phyloP scores from a whole-genome alignment of 768 basidiomycete genomes.

The Boletellus emodensis region DNA sequence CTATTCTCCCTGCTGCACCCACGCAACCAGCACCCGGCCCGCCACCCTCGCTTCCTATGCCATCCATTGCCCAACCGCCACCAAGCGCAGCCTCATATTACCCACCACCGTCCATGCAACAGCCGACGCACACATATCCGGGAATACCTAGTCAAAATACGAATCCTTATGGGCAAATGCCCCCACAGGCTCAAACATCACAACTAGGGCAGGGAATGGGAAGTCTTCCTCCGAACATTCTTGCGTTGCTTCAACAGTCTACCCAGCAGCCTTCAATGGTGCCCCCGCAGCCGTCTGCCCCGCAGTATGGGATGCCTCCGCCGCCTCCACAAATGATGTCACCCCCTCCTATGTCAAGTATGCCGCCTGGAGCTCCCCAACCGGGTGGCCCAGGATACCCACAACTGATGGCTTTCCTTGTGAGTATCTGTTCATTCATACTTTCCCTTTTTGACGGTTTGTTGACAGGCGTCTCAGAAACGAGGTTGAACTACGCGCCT shows the following conservation, averaged over 20 bases:
- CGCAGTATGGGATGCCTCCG: conserved; percentile 36
- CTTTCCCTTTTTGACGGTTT: not conserved
- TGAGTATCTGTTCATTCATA: conserved; percentile 29
- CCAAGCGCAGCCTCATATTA: conserved; percentile 40
- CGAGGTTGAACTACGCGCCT: conserved; percentile 13
- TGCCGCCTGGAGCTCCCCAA: conserved; percentile 39
- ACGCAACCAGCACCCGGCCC: conserved; percentile 33
- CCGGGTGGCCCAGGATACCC: conserved; percentile 48
- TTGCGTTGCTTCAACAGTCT: conserved; percentile 61
- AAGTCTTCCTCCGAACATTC: conserved; percentile 60
- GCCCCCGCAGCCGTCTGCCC: conserved; percentile 28
- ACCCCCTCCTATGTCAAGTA: conserved; percentile 38
- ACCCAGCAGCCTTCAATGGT: conserved; percentile 32
- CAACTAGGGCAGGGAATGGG: conserved; percentile 35
- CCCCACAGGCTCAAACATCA: conserved; percentile 26
- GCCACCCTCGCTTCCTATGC: conserved; percentile 34
- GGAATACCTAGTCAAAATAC: conserved; percentile 17
- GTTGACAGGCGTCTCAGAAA: conserved; percentile 26
- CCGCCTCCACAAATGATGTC: conserved; percentile 44
- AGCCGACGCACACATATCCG: conserved; percentile 20
- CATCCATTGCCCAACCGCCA: conserved; percentile 28
- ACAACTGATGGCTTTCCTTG: conserved; percentile 68
- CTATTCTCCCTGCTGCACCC: conserved; percentile 7
- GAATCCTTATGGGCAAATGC: conserved; percentile 30
- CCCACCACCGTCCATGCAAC: conserved; percentile 35